Evolutionary conservation across 495 filamentous ascomycete genomes (phyloP), one percentile per base, ranked within the genome.

Genomic region (Podospora didyma): DNA sequence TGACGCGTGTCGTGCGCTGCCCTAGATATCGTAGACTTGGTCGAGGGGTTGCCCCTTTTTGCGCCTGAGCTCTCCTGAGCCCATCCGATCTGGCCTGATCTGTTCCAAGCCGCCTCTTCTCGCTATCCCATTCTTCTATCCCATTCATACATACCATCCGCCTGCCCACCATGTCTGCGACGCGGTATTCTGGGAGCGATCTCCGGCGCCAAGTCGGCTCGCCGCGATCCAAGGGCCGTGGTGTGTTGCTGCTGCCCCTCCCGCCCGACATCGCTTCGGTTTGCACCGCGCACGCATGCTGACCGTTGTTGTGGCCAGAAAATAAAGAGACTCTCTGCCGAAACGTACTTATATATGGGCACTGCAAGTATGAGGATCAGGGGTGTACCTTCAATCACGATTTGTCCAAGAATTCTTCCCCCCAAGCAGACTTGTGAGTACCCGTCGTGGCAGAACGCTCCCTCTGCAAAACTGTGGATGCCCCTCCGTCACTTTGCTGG

Each of bases 321-420:
- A 71, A 87, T 53, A 96, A 92, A 71, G 91, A 93, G 62, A 96
- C 89, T 0, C 78, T 94, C 23, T 97, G 93, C 74, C 86, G 92
- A 60, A 96, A 97, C 71, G 86, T 97, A 12, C 82, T 90, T 37
- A 96, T 97, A 57, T 96, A 96, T 70, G 93, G 93, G 26, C 86
- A 92, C 69, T 97, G 93, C 71, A 87, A 89, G 49, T 96, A 89
- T 71, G 88, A 94, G 73, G 89, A 94, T 65, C 88, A 91, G 76
- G 89, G 90, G 20, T 97, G 92, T 71, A 83, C 88, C 58, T 97
- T 95, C 75, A 93, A 92, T 62, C 92, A 97, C 69, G 89, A 96
- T 62, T 82, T 84, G 46, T 76, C 80, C 56, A 92, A 84, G 67
- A 67, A 69, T 45, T 69, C 69, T 17, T 66, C 65, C 52, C 61